Evolutionary conservation across 352 stramenopile species (phyloP).

Genomic region (Globisporangium rhizosaccharum): DNA sequence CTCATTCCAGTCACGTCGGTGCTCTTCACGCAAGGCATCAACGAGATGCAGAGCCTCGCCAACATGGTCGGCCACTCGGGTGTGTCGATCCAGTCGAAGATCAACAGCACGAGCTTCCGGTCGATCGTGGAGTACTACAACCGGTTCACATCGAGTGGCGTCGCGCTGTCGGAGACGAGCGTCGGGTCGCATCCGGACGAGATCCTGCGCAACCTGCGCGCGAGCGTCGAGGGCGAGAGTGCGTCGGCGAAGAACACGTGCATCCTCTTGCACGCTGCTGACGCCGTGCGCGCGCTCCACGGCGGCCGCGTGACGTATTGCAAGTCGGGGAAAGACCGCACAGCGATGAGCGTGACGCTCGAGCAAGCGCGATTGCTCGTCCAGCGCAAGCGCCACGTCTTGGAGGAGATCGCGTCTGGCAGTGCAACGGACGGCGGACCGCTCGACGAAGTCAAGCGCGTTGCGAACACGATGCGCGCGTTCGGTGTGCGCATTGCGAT

Average conservation of each 20-base stretch:
- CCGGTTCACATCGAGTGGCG: conserved; percentile 34
- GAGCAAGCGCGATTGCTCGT: conserved; percentile 91
- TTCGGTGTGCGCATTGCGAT: conserved; percentile 94
- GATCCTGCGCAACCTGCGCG: conserved; percentile 56
- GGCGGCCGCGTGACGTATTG: conserved; percentile 94
- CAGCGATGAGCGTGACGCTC: conserved; percentile 95
- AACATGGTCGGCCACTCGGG: conserved; percentile 84
- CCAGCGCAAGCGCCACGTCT: conserved; percentile 63
- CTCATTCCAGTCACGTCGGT: conserved; percentile 75
- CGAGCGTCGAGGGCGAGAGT: conserved; percentile 68
- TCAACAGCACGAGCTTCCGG: conserved; percentile 74
- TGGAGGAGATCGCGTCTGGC: conserved; percentile 63
- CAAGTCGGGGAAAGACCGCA: conserved; percentile 98
- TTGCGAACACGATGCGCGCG: conserved; percentile 86
- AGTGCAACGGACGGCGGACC: conserved; percentile 37
- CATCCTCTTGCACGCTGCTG: conserved; percentile 77
- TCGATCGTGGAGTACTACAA: conserved; percentile 79
- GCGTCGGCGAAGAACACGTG: conserved; percentile 82
- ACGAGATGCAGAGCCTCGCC: conserved; percentile 91
- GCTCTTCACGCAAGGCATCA: conserved; percentile 90
- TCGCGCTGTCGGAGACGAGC: conserved; percentile 36
- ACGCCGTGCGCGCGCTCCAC: conserved; percentile 88
- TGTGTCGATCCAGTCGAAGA: conserved; percentile 78
- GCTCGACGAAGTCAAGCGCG: conserved; percentile 72
- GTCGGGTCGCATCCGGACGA: conserved; percentile 63